These are phyloP conservation scores for Akanthomyces muscarius DNA, from an alignment of 2,329 filamentous ascomycete genomes.

Conservation along the genomic window DNA sequence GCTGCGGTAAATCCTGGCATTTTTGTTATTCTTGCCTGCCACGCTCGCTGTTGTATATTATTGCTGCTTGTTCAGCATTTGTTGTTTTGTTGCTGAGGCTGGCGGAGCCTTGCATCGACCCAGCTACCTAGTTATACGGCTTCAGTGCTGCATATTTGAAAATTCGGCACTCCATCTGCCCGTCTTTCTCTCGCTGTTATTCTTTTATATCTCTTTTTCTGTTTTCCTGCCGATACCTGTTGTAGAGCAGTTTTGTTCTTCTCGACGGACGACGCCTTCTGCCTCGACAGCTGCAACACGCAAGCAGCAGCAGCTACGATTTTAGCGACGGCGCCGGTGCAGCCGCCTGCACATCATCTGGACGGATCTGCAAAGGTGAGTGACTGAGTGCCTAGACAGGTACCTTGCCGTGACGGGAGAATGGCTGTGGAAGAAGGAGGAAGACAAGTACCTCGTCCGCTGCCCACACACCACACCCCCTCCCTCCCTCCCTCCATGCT, in stretches of 20 bases:
- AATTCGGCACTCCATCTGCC: too few relatives aligned
- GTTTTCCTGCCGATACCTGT: neutral
- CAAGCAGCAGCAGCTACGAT: neutral
- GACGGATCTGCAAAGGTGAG: neutral
- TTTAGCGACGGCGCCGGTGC: slow-evolving; percentile 7
- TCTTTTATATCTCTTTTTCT: neutral
- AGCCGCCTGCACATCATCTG: slow-evolving; percentile 14
- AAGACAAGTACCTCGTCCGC: neutral
- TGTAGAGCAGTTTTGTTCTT: neutral
- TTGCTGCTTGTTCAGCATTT: neutral
- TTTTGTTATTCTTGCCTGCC: neutral
- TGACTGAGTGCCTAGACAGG: neutral
- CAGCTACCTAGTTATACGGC: too few relatives aligned
- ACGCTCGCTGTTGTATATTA: slow-evolving; percentile 1
- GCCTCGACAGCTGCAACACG: neutral
- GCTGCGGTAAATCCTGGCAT: neutral
- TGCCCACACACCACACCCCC: neutral
- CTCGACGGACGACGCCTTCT: neutral
- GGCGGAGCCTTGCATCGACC: neutral
- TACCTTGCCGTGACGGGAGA: neutral
- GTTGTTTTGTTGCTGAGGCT: neutral
- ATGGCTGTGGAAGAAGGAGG: neutral
- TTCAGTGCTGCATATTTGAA: too few relatives aligned
- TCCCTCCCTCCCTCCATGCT: too few relatives aligned
- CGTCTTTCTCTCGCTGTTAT: too few relatives aligned